Conservation (phyloP, 164 flowering plant genomes). For the Cinnamomum chago region DNA sequence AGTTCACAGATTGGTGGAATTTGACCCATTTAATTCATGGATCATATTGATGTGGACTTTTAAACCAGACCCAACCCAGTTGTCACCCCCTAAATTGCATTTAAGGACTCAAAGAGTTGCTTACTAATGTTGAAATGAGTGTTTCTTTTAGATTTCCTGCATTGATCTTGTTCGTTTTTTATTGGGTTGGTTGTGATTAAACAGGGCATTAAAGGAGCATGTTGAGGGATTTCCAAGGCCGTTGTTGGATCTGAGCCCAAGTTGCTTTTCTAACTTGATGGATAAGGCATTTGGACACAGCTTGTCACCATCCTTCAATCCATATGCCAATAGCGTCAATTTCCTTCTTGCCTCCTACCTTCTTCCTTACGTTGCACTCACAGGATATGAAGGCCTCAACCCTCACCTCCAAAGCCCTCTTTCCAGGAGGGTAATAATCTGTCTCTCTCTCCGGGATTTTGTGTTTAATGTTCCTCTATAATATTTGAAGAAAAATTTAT, state of each 20-base stretch:
- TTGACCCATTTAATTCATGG: no score
- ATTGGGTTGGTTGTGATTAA: background rate
- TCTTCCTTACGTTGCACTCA: conserved; percentile 72
- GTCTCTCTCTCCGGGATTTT: no score
- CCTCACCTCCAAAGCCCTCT: background rate
- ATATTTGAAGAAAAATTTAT: no score
- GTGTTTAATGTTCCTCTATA: no score
- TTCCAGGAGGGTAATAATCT: background rate
- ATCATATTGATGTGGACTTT: no score
- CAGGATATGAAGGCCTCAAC: conserved; percentile 47
- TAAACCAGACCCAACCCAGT: no score
- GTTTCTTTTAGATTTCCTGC: background rate
- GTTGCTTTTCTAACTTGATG: conserved; percentile 41
- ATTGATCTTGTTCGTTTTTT: background rate
- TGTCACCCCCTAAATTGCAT: background rate
- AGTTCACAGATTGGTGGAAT: background rate
- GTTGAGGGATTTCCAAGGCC: conserved; percentile 82
- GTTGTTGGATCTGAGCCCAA: conserved; percentile 41
- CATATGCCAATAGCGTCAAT: conserved; percentile 59
- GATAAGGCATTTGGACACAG: conserved; percentile 43
- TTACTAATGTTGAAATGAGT: background rate
- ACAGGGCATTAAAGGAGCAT: conserved; percentile 54
- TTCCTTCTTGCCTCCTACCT: conserved; percentile 13
- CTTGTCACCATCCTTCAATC: conserved; percentile 63
- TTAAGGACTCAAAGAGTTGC: background rate